phyloP scores from a whole-genome alignment of 495 filamentous ascomycete genomes.

The Hyaloscypha hepaticicola region DNA sequence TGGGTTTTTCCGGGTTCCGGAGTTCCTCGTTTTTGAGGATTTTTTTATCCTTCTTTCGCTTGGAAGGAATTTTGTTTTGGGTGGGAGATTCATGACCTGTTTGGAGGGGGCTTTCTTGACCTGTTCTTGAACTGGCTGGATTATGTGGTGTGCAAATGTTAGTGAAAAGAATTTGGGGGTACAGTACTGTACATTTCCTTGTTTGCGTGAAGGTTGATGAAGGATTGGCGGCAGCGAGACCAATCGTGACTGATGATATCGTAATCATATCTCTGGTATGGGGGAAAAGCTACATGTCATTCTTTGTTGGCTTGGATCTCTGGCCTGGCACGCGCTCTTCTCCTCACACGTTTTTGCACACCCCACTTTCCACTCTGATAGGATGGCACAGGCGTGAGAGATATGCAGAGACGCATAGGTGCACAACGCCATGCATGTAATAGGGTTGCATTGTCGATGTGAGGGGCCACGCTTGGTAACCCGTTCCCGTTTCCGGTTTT shows the following conservation, averaged over 20 bases:
- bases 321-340: neutral
- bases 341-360: too few relatives aligned
- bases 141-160: too few relatives aligned
- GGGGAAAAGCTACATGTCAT: constrained; percentile 1
- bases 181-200: too few relatives aligned
- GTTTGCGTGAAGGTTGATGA: too few relatives aligned
- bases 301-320: neutral
- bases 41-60: neutral
- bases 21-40: neutral
- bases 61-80: too few relatives aligned
- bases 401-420: neutral
- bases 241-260: neutral
- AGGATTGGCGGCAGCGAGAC: too few relatives aligned
- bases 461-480: neutral
- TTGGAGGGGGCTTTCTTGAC: too few relatives aligned
- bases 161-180: too few relatives aligned
- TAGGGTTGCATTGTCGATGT: constrained; percentile 1
- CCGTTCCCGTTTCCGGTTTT: neutral
- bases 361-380: too few relatives aligned
- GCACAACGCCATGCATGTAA: constrained; percentile 13
- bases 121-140: too few relatives aligned
- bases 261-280: neutral
- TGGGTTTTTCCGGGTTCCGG: neutral
- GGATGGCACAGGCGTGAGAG: neutral
- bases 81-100: too few relatives aligned